Conservation (phyloP, 1,284 basidiomycete species). For the Fomitopsis schrenkii region DNA sequence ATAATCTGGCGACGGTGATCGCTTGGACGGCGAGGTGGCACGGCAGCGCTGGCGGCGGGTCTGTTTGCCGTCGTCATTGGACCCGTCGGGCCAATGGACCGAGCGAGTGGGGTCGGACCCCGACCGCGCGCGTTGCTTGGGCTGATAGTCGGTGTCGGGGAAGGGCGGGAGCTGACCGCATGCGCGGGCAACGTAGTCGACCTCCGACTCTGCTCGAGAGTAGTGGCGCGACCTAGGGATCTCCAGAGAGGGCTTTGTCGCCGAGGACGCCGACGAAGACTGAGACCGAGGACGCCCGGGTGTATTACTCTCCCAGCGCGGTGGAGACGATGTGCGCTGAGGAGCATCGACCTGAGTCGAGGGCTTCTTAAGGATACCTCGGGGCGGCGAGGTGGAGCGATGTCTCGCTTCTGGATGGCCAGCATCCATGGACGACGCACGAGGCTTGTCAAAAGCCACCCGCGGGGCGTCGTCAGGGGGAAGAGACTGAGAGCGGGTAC, state of each 20-base stretch:
- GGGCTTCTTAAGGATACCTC: neutral
- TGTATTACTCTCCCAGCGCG: neutral
- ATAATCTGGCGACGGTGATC: neutral
- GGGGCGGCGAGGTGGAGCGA: neutral
- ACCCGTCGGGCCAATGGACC: neutral
- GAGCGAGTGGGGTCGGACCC: neutral
- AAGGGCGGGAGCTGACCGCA: conserved; percentile 22
- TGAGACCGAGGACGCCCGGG: neutral
- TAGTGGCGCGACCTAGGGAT: neutral
- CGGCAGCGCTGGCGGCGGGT: conserved; percentile 7
- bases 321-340: neutral
- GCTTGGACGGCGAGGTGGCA: neutral
- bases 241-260: neutral
- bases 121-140: neutral
- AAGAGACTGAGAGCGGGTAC: neutral
- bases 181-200: conserved; percentile 26
- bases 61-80: neutral
- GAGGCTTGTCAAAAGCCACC: neutral
- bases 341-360: neutral
- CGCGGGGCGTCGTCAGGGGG: neutral
- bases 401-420: neutral
- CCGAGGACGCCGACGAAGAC: neutral
- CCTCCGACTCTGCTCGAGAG: conserved; percentile 20
- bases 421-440: neutral
- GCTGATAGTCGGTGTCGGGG: neutral